Evolutionary conservation across 2,329 filamentous ascomycete genomes (phyloP).

Genomic region (Aspergillus caelatus): DNA sequence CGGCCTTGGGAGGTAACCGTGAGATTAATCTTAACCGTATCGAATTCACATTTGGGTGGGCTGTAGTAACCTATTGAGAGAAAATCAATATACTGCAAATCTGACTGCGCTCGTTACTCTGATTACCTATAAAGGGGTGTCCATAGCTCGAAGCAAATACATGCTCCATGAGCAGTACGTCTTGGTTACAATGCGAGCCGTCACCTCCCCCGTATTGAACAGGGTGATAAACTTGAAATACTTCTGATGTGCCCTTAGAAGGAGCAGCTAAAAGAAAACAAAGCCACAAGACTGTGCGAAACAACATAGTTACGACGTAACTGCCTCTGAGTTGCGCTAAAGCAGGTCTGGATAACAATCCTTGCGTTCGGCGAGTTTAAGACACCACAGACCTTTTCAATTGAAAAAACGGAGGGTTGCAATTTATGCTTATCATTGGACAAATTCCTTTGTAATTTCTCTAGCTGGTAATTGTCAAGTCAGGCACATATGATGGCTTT

Average conservation of each 20-base stretch:
- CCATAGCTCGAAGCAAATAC: conserved; percentile 74
- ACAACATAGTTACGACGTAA: neutral
- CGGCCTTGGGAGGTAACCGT: conserved; percentile 71
- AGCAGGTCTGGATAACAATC: neutral
- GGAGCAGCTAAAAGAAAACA: neutral
- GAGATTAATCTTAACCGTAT: conserved; percentile 74
- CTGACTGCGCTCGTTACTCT: neutral
- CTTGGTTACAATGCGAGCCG: conserved; percentile 22
- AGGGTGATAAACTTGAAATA: neutral
- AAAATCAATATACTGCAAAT: neutral
- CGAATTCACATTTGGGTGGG: conserved; percentile 62
- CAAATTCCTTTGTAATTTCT: neutral
- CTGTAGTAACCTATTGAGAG: neutral
- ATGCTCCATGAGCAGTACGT: conserved; percentile 67
- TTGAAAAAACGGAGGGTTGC: neutral
- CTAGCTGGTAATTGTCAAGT: neutral
- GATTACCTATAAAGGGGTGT: conserved; percentile 70
- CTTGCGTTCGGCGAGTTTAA: neutral
- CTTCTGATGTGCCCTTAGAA: neutral
- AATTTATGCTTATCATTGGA: neutral
- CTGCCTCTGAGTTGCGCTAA: neutral
- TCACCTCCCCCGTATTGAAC: neutral
- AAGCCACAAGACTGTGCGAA: neutral
- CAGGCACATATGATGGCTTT: neutral
- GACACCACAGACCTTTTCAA: neutral